These are phyloP conservation scores for Ophiobolus disseminans DNA, from an alignment of 2,329 filamentous ascomycete species.

Conservation along the genomic window DNA sequence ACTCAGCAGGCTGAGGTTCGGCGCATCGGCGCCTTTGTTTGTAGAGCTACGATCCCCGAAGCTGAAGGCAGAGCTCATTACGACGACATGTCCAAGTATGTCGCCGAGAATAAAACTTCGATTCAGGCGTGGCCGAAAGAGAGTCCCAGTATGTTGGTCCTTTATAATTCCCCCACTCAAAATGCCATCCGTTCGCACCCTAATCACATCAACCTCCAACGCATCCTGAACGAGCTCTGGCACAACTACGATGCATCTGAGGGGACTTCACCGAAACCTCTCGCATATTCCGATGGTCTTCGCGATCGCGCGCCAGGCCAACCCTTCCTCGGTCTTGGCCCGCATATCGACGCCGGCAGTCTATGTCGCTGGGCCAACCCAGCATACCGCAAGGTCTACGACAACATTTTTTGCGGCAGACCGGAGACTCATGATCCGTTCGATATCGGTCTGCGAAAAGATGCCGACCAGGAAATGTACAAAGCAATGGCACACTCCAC, in stretches of 20 bases:
- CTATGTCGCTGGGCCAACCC: conserved; percentile 54
- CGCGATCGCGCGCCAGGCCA: conserved; percentile 50
- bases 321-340: conserved; percentile 52
- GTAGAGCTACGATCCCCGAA: conserved; percentile 28
- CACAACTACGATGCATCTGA: conserved; percentile 35
- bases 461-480: conserved; percentile 47
- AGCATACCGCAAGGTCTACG: conserved; percentile 49
- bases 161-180: conserved; percentile 52
- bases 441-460: conserved; percentile 46
- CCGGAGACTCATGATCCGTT: conserved; percentile 50
- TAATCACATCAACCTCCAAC: conserved; percentile 48
- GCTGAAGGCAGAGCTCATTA: conserved; percentile 33
- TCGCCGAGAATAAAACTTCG: conserved; percentile 40
- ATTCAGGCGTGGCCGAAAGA: conserved; percentile 47
- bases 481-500: conserved; percentile 47
- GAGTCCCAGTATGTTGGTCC: conserved; percentile 49
- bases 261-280: conserved; percentile 43
- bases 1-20: conserved; percentile 34
- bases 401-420: conserved; percentile 47
- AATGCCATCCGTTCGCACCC: conserved; percentile 49
- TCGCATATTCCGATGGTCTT: conserved; percentile 52
- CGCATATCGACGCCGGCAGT: conserved; percentile 55
- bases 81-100: conserved; percentile 42
- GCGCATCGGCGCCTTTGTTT: conserved; percentile 34
- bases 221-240: conserved; percentile 51